Conservation (phyloP, 2,329 filamentous ascomycete species). For the Colletotrichum sp. region DNA sequence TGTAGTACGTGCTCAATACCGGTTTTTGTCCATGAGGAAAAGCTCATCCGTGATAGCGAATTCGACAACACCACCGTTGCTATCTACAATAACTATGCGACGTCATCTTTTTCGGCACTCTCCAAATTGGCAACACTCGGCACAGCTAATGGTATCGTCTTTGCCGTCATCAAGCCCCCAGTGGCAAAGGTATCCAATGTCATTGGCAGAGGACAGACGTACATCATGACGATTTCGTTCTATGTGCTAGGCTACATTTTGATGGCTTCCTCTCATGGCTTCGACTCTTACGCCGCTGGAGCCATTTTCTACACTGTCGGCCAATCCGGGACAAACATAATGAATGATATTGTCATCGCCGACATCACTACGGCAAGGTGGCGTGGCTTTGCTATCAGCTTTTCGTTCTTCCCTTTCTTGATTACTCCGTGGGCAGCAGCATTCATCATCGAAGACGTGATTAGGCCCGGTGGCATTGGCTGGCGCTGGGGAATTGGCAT, state of each 20-base stretch:
- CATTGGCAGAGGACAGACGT: slow-evolving; percentile 5
- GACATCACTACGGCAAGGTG: slow-evolving; percentile 10
- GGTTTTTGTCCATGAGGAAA: background rate
- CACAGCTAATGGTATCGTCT: background rate
- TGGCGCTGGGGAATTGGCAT: slow-evolving; percentile 52
- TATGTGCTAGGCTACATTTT: slow-evolving; percentile 1
- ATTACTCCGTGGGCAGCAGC: slow-evolving; percentile 37
- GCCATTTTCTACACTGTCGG: background rate
- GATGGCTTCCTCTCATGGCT: background rate
- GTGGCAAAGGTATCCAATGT: slow-evolving; percentile 10
- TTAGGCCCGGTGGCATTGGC: slow-evolving; percentile 20
- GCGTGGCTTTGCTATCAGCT: slow-evolving; percentile 30
- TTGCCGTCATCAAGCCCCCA: slow-evolving; percentile 2
- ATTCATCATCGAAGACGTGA: slow-evolving; percentile 27
- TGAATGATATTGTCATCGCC: slow-evolving; percentile 14
- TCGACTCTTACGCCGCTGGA: slow-evolving; percentile 5
- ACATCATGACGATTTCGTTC: slow-evolving; percentile 2
- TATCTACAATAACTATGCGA: slow-evolving; percentile 11
- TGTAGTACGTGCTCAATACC: background rate
- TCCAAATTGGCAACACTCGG: slow-evolving; percentile 1
- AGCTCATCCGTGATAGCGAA: background rate
- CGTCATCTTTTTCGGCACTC: slow-evolving; percentile 1
- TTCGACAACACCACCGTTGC: slow-evolving; percentile 4
- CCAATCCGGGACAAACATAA: slow-evolving; percentile 4
- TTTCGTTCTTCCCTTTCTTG: slow-evolving; percentile 38